A percentile compares a stretch with the other conserved stretches of the same genome.
Conservation (phyloP, 345 rosid genomes). For the Dipteronia sinensis region DNA sequence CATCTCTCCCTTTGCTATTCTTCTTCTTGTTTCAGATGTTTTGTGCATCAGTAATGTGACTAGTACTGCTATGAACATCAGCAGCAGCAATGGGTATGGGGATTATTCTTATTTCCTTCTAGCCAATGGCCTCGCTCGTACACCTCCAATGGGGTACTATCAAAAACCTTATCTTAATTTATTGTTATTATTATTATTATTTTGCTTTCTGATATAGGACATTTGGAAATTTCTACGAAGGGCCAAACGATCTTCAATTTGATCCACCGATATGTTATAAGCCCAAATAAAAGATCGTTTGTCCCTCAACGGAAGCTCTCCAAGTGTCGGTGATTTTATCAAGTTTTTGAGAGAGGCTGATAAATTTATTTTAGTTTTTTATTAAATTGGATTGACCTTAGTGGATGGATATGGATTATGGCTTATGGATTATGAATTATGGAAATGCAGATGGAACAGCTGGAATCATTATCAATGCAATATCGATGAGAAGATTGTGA, state of each 20-base stretch:
- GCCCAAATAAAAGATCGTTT: too few species aligned
- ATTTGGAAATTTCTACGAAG: too few species aligned
- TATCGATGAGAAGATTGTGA: constrained; percentile 44
- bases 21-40: constrained; percentile 5
- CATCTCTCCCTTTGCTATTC: constrained; percentile 8
- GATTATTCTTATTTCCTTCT: constrained; percentile 42
- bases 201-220: neutral
- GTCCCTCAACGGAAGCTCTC: too few species aligned
- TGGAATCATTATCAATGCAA: constrained; percentile 56
- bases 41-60: constrained; percentile 8
- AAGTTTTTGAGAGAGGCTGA: neutral
- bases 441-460: constrained; percentile 49
- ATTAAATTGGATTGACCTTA: neutral
- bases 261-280: too few species aligned
- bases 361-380: neutral
- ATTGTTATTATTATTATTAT: neutral
- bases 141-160: constrained; percentile 57
- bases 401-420: neutral
- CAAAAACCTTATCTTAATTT: neutral
- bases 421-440: too few species aligned
- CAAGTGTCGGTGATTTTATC: neutral
- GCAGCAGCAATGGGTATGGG: constrained; percentile 3
- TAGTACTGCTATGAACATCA: constrained; percentile 13
- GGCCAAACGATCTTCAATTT: too few species aligned
- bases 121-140: constrained; percentile 46